Base-by-base conservation (phyloP, 371 early-diverging fungal genomes). In the Mucor sp. region DNA sequence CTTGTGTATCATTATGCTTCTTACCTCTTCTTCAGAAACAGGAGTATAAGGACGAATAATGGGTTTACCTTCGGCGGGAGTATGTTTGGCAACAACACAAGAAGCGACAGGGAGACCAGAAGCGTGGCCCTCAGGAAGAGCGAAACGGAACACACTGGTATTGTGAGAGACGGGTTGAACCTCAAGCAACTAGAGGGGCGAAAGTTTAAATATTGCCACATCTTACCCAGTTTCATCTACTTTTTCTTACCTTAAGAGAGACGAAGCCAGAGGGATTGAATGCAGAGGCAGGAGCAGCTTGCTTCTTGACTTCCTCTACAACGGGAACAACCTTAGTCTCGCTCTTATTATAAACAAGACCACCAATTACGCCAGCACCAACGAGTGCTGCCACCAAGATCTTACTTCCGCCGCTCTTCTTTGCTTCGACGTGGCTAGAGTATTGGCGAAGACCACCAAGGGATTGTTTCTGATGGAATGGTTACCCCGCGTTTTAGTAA, bases 31-130 rank as follows among this genome's bases (percentile, higher is more conserved):
- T 27, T 87, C 80, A 21, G 90, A 88, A 41, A 91, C 89, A 4
- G 98, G 98, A 21, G 98, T 97, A 85, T 97, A 97, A 19, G 96
- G 94, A 60, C 97, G 92, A 62, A 95, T 89, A 30, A 91, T 85
- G 47, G 86, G 80, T 57, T 85, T 74, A 41, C 81, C 84, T 48
- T 89, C 91, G 60, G 91, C 68, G 23, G 21, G 35, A 32, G 23
- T 19, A 82, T 83, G 60, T 87, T 87, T 66, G 81, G 78, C 90
- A 44, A 95, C 82, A 41, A 97, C 82, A 72, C 92, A 94, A 58
- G 94, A 92, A 6, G 96, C 90, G 15, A 93, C 86, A 37, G 90
- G 88, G 67, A 97, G 76, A 37, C 88, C 92, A 69, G 87, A 84
- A 53, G 81, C 80, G 57, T 89, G 89, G 47, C 77, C 87, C 59